phyloP scores from a whole-genome alignment of 805 yeast genomes.

The Cyberlindnera veronae region DNA sequence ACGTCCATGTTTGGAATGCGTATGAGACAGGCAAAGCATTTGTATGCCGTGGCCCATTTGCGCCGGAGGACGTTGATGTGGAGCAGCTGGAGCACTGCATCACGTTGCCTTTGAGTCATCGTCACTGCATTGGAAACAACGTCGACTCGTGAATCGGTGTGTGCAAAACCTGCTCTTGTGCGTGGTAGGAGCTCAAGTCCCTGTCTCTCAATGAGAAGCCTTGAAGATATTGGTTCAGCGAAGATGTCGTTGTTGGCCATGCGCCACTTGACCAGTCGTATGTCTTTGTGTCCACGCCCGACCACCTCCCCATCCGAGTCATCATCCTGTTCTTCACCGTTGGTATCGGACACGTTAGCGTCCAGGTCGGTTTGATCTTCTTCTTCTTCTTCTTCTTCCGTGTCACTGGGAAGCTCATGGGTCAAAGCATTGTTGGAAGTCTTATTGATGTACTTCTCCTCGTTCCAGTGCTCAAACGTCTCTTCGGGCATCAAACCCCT shows the following conservation, averaged over 20 bases:
- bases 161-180: not conserved
- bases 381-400: not conserved
- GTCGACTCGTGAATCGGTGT: slow-evolving; percentile 1
- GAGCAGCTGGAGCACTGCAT: slow-evolving; percentile 26
- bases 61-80: slow-evolving; percentile 44
- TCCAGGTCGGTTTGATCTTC: too few species aligned
- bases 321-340: too few species aligned
- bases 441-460: not conserved
- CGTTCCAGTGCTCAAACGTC: slow-evolving; percentile 1
- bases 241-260: too few species aligned
- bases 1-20: slow-evolving; percentile 50
- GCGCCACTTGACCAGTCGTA: too few species aligned
- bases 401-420: not conserved
- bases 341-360: too few species aligned
- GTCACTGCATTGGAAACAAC: not conserved
- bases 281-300: too few species aligned
- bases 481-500: not conserved
- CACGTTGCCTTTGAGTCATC: slow-evolving; percentile 11
- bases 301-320: too few species aligned
- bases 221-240: not conserved
- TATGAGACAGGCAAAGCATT: slow-evolving; percentile 46
- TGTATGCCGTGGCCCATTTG: slow-evolving; percentile 56
- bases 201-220: not conserved
- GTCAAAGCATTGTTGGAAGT: not conserved
- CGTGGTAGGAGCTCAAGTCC: not conserved